A percentile compares a stretch with the other conserved stretches of the same genome.
These are phyloP conservation scores for Vigna mungo DNA, from an alignment of 306 rosid species.

Conservation along the genomic window DNA sequence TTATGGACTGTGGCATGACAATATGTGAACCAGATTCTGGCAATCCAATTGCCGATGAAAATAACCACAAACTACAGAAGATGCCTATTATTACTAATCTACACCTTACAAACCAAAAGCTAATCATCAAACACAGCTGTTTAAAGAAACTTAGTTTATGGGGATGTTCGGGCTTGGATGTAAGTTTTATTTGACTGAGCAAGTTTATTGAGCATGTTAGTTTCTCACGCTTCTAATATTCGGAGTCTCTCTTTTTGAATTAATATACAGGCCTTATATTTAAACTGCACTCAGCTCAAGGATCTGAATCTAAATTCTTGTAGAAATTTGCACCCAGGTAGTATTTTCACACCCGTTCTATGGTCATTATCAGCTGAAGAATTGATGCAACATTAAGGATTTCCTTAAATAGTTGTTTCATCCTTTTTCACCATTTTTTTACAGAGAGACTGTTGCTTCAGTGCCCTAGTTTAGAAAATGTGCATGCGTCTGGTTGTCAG, in stretches of 20 bases:
- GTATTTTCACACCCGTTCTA: conserved; percentile 29
- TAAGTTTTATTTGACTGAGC: conserved; percentile 53
- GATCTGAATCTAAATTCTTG: conserved; percentile 94
- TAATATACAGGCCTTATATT: conserved; percentile 77
- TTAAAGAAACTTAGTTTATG: conserved; percentile 92
- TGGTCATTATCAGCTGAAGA: conserved; percentile 23
- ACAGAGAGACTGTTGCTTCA: conserved; percentile 86
- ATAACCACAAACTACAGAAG: conserved; percentile 45
- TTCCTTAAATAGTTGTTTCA: not conserved
- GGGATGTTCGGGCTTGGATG: conserved; percentile 97
- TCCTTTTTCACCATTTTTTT: conserved; percentile 3
- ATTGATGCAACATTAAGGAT: not conserved
- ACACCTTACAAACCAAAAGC: conserved; percentile 74
- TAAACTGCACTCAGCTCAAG: conserved; percentile 81
- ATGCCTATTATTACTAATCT: conserved; percentile 49
- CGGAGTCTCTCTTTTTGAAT: conserved; percentile 30
- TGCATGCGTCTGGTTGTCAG: conserved; percentile 86
- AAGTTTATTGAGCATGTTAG: conserved; percentile 12
- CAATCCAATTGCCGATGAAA: conserved; percentile 49
- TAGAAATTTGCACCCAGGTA: conserved; percentile 90
- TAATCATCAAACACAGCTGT: conserved; percentile 82
- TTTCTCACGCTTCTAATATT: conserved; percentile 34
- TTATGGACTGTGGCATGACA: conserved; percentile 98
- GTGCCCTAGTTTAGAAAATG: conserved; percentile 72
- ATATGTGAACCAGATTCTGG: conserved; percentile 73